Percentiles rank a stretch among this genome's conserved stretches.
These are phyloP conservation scores for Astrothelium subdiscretum DNA, from an alignment of 495 filamentous ascomycete genomes.

Conservation along the genomic window DNA sequence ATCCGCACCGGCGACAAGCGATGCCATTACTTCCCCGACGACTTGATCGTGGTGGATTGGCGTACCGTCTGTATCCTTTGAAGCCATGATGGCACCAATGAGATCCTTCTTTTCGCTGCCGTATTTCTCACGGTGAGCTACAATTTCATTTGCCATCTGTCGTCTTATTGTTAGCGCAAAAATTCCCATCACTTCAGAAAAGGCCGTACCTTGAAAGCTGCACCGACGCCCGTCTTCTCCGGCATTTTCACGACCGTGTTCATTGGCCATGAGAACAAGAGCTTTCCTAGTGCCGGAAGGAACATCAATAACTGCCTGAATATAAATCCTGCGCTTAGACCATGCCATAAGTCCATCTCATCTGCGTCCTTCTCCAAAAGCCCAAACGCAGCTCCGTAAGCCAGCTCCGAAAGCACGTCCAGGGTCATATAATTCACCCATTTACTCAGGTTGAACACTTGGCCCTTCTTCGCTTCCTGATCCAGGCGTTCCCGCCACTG, in stretches of 20 bases:
- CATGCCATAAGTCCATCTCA: constrained; percentile 1
- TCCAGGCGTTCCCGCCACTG: not conserved
- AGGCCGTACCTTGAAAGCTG: not conserved
- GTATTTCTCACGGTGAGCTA: not conserved
- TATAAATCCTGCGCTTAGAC: not conserved
- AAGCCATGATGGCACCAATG: not conserved
- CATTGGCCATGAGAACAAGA: not conserved
- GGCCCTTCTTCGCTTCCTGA: not conserved
- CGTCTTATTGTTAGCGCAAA: not conserved
- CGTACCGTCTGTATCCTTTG: not conserved
- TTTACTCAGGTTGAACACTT: not conserved
- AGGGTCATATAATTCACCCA: constrained; percentile 24
- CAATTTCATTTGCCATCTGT: not conserved
- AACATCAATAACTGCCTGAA: not conserved
- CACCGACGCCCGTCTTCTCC: not conserved
- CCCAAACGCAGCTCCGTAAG: constrained; percentile 42
- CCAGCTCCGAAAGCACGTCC: constrained; percentile 37
- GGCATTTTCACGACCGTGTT: not conserved
- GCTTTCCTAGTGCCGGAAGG: not conserved
- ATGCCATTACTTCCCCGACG: not conserved
- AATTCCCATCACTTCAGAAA: not conserved
- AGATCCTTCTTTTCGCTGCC: not conserved
- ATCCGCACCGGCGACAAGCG: constrained; percentile 16
- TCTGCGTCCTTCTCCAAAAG: constrained; percentile 26
- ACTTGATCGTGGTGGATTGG: not conserved